These are phyloP conservation scores for Paratinospora sagittata DNA, from an alignment of 164 flowering plant species.

Conservation along the genomic window DNA sequence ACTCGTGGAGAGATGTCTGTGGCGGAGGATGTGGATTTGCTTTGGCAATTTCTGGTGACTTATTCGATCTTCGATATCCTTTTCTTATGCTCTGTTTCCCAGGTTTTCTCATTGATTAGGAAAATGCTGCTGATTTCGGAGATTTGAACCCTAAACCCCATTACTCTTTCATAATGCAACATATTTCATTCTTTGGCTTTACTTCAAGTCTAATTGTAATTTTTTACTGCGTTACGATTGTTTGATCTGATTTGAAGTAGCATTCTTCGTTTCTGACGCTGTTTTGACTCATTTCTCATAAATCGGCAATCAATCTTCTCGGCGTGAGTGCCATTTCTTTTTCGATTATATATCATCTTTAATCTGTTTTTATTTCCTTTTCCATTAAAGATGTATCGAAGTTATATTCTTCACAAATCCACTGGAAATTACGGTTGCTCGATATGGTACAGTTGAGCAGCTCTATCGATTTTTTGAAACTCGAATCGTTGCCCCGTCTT, in stretches of 20 bases:
- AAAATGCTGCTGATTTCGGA: conserved; percentile 6
- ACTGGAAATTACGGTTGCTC: background rate
- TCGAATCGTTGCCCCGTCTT: background rate
- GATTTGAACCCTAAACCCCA: background rate
- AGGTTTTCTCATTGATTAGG: background rate
- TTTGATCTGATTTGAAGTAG: background rate
- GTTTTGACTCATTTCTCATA: background rate
- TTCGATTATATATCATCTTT: background rate
- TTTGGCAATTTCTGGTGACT: conserved; percentile 75
- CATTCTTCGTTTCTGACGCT: background rate
- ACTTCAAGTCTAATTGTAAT: no score
- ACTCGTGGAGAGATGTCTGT: conserved; percentile 77
- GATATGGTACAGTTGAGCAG: background rate
- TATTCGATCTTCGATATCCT: conserved; percentile 2
- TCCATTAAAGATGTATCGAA: background rate
- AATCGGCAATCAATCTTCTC: background rate
- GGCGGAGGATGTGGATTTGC: conserved; percentile 99
- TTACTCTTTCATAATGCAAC: background rate
- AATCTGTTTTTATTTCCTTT: background rate
- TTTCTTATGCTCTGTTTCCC: background rate
- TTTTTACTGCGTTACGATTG: background rate
- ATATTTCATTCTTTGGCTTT: no score
- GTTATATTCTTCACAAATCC: background rate
- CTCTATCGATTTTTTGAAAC: background rate
- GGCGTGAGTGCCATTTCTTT: background rate